A percentile compares a stretch with the other conserved stretches of the same genome.
These are phyloP conservation scores for Cyclocybe aegerita DNA, from an alignment of 768 basidiomycete species.

Conservation along the genomic window DNA sequence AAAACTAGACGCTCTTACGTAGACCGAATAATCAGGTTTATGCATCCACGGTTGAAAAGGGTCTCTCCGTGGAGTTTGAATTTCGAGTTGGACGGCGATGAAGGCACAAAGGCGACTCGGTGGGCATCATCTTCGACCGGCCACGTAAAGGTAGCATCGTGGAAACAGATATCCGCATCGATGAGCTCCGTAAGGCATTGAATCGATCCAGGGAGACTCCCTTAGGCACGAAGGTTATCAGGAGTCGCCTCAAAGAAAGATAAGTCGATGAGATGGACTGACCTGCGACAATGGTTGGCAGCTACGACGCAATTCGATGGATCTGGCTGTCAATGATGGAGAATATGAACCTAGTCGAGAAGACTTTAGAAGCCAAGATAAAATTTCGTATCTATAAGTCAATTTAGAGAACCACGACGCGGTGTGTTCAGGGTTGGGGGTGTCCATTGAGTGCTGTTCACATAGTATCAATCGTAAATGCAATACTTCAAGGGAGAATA, in stretches of 20 bases:
- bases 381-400: too few relatives aligned
- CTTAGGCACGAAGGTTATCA: slow-evolving; percentile 1
- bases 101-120: slow-evolving; percentile 29
- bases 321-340: slow-evolving; percentile 55
- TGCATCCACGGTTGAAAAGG: slow-evolving; percentile 48
- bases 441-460: too few relatives aligned
- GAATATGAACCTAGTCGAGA: slow-evolving; percentile 61
- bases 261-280: background rate
- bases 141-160: slow-evolving; percentile 57
- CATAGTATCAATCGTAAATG: too few relatives aligned
- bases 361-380: slow-evolving; percentile 55
- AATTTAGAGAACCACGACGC: too few relatives aligned
- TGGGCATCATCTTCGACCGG: slow-evolving; percentile 30
- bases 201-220: slow-evolving; percentile 62
- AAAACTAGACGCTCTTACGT: slow-evolving; percentile 28
- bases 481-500: too few relatives aligned
- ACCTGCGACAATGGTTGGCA: slow-evolving; percentile 30
- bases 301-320: slow-evolving; percentile 30
- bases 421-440: too few relatives aligned
- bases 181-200: slow-evolving; percentile 48
- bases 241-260: background rate
- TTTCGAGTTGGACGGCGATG: slow-evolving; percentile 8
- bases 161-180: slow-evolving; percentile 46
- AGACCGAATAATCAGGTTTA: slow-evolving; percentile 59
- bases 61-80: slow-evolving; percentile 54